Conservation (phyloP, 805 yeast genomes). For the Ogataea zsoltii region DNA sequence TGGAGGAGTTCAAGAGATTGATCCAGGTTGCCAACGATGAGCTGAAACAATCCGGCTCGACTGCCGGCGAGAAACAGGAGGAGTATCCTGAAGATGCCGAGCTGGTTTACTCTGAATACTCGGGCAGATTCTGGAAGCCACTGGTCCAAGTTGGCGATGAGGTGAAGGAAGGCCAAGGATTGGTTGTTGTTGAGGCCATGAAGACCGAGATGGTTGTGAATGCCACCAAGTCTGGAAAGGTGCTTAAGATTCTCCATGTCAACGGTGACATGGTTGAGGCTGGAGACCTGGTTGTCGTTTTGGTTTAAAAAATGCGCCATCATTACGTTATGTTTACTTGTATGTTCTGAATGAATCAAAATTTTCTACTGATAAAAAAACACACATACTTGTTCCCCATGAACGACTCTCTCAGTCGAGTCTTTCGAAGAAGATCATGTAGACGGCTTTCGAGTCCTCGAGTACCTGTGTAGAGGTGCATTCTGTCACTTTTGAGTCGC, state of each 20-base stretch:
- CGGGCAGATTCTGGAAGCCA: conserved; percentile 98
- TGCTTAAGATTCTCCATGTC: conserved; percentile 67
- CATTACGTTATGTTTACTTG: not conserved
- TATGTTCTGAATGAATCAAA: too few species aligned
- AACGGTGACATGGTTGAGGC: conserved; percentile 97
- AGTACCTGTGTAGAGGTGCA: conserved; percentile 57
- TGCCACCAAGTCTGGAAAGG: conserved; percentile 72
- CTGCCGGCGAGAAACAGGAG: conserved; percentile 47
- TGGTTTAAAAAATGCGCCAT: conserved; percentile 41
- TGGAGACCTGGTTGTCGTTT: conserved; percentile 90
- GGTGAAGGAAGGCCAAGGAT: conserved; percentile 73
- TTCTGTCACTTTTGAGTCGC: conserved; percentile 74
- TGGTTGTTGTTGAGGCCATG: conserved; percentile 95
- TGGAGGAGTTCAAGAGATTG: conserved; percentile 81
- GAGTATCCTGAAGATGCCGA: conserved; percentile 76
- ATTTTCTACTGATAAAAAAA: too few species aligned
- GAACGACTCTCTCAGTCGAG: too few species aligned
- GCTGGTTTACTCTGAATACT: conserved; percentile 86
- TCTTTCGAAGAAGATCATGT: conserved; percentile 80
- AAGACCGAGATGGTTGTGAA: conserved; percentile 93
- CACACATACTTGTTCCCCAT: too few species aligned
- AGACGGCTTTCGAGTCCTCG: conserved; percentile 72
- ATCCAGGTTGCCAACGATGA: conserved; percentile 82
- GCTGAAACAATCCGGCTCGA: conserved; percentile 53
- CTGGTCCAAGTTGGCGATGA: conserved; percentile 75